phyloP scores from a whole-genome alignment of 345 rosid species.

The Zanthoxylum bungeanum region DNA sequence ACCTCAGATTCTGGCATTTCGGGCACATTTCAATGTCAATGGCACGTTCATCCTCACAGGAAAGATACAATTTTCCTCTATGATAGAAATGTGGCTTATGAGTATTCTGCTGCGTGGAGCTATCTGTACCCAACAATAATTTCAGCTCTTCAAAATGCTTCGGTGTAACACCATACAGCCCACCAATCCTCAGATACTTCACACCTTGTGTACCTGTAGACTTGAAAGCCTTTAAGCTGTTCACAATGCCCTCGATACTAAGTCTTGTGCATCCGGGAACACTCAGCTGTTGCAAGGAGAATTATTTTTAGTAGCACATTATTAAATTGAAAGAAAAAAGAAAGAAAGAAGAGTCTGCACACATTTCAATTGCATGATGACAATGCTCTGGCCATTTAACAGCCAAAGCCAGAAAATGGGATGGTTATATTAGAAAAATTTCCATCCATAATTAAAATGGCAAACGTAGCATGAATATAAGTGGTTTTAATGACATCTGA shows the following conservation, averaged over 20 bases:
- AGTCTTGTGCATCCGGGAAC: slow-evolving; percentile 89
- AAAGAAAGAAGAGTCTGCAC: background rate
- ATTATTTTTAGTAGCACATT: slow-evolving; percentile 17
- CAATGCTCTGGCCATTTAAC: background rate
- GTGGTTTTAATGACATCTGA: slow-evolving; percentile 1
- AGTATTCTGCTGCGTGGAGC: slow-evolving; percentile 23
- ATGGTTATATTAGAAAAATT: no score
- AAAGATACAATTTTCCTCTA: slow-evolving; percentile 52
- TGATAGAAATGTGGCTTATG: slow-evolving; percentile 64
- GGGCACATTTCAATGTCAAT: slow-evolving; percentile 93
- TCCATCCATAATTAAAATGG: background rate
- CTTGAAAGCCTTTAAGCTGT: slow-evolving; percentile 57
- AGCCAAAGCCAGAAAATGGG: background rate
- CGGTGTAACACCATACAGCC: slow-evolving; percentile 64
- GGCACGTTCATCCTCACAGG: slow-evolving; percentile 67
- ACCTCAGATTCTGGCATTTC: slow-evolving; percentile 63
- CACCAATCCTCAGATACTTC: slow-evolving; percentile 78
- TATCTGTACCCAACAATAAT: slow-evolving; percentile 46
- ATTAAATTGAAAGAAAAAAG: background rate
- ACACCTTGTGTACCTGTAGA: slow-evolving; percentile 42
- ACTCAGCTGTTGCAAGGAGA: slow-evolving; percentile 51
- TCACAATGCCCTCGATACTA: slow-evolving; percentile 61
- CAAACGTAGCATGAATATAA: background rate
- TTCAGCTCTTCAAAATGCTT: slow-evolving; percentile 64
- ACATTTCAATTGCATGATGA: background rate